Base-by-base conservation (phyloP, 208 protist genomes). In the Leishmania mexicana region DNA sequence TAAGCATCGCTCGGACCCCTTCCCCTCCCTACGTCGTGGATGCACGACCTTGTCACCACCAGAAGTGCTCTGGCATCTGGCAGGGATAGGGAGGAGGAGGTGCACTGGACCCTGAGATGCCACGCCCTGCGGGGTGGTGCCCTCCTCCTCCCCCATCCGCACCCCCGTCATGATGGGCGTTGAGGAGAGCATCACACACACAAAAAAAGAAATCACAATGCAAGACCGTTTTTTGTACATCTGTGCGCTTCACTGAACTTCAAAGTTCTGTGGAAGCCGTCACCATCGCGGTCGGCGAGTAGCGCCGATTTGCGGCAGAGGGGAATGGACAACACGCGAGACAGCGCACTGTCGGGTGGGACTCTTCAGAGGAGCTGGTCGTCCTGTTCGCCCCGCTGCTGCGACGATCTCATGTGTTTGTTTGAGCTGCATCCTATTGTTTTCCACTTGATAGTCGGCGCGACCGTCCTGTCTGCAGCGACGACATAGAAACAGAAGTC, bases 391-490 rank as follows among this genome's bases (percentile, higher is more conserved):
- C 28, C 28, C n/a, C 7, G 0, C n/a, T 8, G 24, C n/a, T 2
- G n/a, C 3, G 4, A 19, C 71, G 71, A 40, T 57, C 47, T 58
- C 47, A 19, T 57, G 1, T 19, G n/a, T 24, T 35, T 57, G 71
- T 24, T 3, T 75, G 71, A 84, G 70, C 3, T 70, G 75, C 76
- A 76, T 70, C 70, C n/a, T 80, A 24, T 51, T 71, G 31, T 73
- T 45, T 74, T 92, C 84, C 62, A 89, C 87, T 7, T 74, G 49
- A 58, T 88, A 92, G 13, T 42, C 80, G 19, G 75, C 73, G 35
- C 91, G 82, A 15, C 83, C 83, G 73, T 95, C 91, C 53, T 92
- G 84, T 17, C 91, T 78, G 60, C 91, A 95, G 24, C 79, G 85
- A 28, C 89, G 87, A 76, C 91, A 95, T 0, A 94, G 71, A 75